phyloP scores from a whole-genome alignment of 768 basidiomycete genomes.

The Cystofilobasidium capitatum region DNA sequence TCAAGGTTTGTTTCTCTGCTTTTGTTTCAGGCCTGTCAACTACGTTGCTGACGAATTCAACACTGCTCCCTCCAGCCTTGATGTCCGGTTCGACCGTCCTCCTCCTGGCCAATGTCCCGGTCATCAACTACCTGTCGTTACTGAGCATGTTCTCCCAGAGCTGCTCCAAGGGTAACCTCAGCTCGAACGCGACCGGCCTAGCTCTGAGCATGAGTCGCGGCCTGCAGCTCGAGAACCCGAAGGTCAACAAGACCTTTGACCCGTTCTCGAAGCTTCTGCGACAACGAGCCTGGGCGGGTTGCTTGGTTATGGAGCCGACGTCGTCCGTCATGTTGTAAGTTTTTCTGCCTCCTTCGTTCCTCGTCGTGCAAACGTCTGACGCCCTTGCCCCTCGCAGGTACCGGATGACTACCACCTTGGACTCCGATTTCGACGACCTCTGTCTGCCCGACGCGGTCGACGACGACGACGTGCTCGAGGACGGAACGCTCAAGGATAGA shows the following conservation, averaged over 20 bases:
- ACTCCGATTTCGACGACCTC: background rate
- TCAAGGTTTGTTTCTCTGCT: background rate
- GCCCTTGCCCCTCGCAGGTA: background rate
- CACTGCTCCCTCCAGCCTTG: no score
- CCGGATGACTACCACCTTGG: background rate
- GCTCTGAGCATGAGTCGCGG: conserved; percentile 8
- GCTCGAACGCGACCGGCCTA: conserved; percentile 7
- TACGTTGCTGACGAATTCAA: no score
- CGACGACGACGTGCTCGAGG: background rate
- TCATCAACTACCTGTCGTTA: conserved; percentile 9
- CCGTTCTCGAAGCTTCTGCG: background rate
- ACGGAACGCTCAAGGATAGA: background rate
- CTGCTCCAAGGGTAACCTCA: conserved; percentile 2
- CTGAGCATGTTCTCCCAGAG: conserved; percentile 6
- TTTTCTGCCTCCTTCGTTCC: no score
- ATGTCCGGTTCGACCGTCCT: conserved; percentile 6
- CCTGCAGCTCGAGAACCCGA: conserved; percentile 3
- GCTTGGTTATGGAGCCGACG: conserved; percentile 5
- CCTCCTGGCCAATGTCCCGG: background rate
- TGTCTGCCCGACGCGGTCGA: background rate
- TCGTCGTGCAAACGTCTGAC: background rate
- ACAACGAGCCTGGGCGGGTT: conserved; percentile 10
- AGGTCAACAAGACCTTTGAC: conserved; percentile 6
- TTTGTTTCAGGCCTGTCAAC: no score
- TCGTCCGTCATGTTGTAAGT: conserved; percentile 2